A percentile compares a stretch with the other conserved stretches of the same genome.
phyloP scores from a whole-genome alignment of 306 rosid genomes.

The Begonia peltatifolia region DNA sequence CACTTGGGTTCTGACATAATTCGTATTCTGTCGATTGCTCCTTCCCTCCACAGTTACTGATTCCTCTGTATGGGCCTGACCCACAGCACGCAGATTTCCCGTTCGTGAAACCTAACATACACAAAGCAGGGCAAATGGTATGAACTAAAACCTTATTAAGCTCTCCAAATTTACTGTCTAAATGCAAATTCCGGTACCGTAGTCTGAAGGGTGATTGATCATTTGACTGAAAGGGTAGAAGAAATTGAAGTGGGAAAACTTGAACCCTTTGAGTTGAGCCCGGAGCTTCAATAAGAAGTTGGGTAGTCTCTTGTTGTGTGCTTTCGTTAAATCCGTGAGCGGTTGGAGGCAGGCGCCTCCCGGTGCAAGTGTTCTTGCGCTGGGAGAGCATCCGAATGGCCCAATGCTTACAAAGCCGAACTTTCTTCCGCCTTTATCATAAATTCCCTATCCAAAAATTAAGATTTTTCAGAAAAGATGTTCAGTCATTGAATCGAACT shows the following conservation, averaged over 20 bases:
- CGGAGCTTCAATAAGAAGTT: not conserved
- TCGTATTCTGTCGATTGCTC: not conserved
- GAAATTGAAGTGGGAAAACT: not conserved
- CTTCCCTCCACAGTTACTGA: not conserved
- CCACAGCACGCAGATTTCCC: slow-evolving; percentile 11
- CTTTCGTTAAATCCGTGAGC: not conserved
- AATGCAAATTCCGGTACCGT: not conserved
- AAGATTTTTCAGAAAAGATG: not conserved
- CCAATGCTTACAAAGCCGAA: slow-evolving; percentile 7
- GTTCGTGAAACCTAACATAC: slow-evolving; percentile 26
- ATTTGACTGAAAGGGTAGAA: not conserved
- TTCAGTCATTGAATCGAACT: not conserved
- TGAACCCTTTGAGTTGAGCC: slow-evolving; percentile 1
- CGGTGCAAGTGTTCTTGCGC: not conserved
- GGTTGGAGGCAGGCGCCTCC: not conserved
- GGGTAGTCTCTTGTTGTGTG: slow-evolving; percentile 4
- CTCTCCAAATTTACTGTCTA: too few relatives aligned
- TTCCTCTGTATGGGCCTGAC: not conserved
- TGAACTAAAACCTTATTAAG: not conserved
- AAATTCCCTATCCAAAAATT: slow-evolving; percentile 7
- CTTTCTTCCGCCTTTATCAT: slow-evolving; percentile 22
- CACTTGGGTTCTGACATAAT: not conserved
- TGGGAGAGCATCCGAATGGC: slow-evolving; percentile 9
- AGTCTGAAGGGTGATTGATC: not conserved
- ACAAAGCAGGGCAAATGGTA: not conserved